Evolutionary conservation across 228 moss, liverwort and hornwort species (phyloP).

Genomic region (Sphagnum magellanicum): DNA sequence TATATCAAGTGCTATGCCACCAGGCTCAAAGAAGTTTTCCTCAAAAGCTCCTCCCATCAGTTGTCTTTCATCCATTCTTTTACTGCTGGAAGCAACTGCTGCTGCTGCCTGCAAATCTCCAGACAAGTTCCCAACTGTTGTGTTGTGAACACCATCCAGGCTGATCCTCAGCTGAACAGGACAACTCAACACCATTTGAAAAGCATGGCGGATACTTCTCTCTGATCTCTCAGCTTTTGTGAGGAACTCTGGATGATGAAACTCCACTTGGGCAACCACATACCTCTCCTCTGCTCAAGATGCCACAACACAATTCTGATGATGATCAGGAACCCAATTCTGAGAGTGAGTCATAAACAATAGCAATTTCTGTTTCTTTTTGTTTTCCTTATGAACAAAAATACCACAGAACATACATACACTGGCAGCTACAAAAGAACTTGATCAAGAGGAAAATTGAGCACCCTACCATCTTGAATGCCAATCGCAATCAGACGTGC

Average conservation of each 20-base stretch:
- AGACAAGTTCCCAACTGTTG: too few relatives aligned
- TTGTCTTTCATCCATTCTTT: constrained; percentile 22
- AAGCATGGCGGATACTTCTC: constrained; percentile 79
- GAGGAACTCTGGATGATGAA: constrained; percentile 71
- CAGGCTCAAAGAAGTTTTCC: not conserved
- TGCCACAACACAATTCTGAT: not conserved
- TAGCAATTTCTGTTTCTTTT: not conserved
- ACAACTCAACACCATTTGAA: constrained; percentile 70
- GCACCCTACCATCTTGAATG: not conserved
- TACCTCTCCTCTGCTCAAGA: constrained; percentile 25
- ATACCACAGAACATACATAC: not conserved
- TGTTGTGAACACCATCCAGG: constrained; percentile 39
- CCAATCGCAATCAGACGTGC: constrained; percentile 55
- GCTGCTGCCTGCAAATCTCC: constrained; percentile 1
- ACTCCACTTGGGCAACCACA: constrained; percentile 74
- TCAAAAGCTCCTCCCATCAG: not conserved
- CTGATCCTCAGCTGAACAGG: constrained; percentile 83
- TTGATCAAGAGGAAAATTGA: not conserved
- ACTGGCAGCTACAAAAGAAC: not conserved
- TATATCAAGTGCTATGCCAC: not conserved
- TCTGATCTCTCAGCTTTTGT: constrained; percentile 78
- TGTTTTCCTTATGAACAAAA: not conserved
- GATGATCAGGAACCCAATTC: not conserved
- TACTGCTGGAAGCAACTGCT: not conserved
- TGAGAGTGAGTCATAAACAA: not conserved